These are phyloP conservation scores for Biscogniauxia mediterranea DNA, from an alignment of 2,329 filamentous ascomycete species.

Conservation along the genomic window DNA sequence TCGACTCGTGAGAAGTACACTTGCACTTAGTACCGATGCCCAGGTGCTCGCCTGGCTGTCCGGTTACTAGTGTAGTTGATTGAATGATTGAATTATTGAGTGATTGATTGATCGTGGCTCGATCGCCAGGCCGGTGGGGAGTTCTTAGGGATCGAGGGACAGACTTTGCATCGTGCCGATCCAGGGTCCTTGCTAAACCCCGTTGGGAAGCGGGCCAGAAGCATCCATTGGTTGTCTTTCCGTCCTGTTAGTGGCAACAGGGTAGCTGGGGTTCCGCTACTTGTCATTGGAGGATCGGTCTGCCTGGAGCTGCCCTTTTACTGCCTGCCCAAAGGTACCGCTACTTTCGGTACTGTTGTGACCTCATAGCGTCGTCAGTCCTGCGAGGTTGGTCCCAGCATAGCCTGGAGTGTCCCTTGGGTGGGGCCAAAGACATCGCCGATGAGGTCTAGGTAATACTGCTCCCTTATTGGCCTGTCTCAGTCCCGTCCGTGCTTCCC, in stretches of 20 bases:
- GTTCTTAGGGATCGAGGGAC: slow-evolving; percentile 19
- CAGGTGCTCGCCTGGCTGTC: too few species aligned
- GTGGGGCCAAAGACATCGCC: not conserved
- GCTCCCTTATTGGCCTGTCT: not conserved
- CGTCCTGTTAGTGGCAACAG: not conserved
- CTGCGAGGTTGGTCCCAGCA: too few species aligned
- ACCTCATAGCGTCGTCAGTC: not conserved
- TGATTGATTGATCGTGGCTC: slow-evolving; percentile 16
- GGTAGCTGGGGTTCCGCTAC: not conserved
- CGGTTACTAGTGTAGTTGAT: too few species aligned
- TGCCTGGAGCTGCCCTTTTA: not conserved
- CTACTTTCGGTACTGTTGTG: not conserved
- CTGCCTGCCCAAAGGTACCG: not conserved
- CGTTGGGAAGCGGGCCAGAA: slow-evolving; percentile 1
- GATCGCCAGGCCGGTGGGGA: slow-evolving; percentile 19
- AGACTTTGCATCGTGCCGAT: slow-evolving; percentile 19
- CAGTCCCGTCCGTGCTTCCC: not conserved
- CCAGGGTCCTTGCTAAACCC: slow-evolving; percentile 13
- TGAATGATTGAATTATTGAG: slow-evolving; percentile 5
- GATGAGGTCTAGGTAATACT: not conserved
- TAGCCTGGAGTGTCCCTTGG: too few species aligned
- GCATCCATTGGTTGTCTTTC: not conserved
- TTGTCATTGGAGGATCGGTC: not conserved
- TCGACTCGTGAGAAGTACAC: too few species aligned
- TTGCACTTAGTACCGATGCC: too few species aligned